Base-by-base conservation (phyloP, 2,329 filamentous ascomycete genomes). In the Amphichorda felina region DNA sequence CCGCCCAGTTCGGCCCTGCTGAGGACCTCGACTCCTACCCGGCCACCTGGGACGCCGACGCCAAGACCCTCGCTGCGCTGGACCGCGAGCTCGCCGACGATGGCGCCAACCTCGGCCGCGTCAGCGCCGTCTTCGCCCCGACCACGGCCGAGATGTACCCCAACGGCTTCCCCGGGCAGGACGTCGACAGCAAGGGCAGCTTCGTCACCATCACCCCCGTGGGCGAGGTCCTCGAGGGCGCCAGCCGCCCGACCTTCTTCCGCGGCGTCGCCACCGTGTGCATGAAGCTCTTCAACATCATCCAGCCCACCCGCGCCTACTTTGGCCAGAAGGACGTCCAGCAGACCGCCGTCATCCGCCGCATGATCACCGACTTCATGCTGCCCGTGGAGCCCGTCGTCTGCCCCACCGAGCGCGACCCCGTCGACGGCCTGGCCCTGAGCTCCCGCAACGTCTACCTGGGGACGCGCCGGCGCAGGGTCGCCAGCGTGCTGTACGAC, bases 271-370 rank as follows among this genome's bases (percentile, higher is more conserved):
- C 91, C 15, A 98, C 91, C 2, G 82, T 98, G 2, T 95, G 88
- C 63, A 91, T 89, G 74, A 98, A 91, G 56, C 57, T 65, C 17
- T 64, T 65, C 52, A 64, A 63, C 43, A 55, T 62, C 15, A 58
- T 64, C 14, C 61, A 63, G 48, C 78, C 82, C 1, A 79, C 86
- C 40, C 66, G 71, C 4, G 82, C 82, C 15, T 88, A 94, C 61
- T 95, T 98, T 63, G 91, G 91, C 4, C 91, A 96, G 58, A 98
- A 98, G 62, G 91, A 98, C 56, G 77, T 95, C 15, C 91, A 98
- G 64, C 91, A 98, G 61, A 94, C 87, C 0, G 83, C 94, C 14
- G 74, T 98, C 9, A 83, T 98, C 49, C 79, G 75, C 49, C 76
- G 82, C 30, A 78, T 98, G 74, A 82, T 95, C 22, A 70, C 76